Percentiles rank a stretch among this genome's conserved stretches.
These are phyloP conservation scores for Dittrichia graveolens DNA, from an alignment of 129 eudicot genomes.

Conservation along the genomic window DNA sequence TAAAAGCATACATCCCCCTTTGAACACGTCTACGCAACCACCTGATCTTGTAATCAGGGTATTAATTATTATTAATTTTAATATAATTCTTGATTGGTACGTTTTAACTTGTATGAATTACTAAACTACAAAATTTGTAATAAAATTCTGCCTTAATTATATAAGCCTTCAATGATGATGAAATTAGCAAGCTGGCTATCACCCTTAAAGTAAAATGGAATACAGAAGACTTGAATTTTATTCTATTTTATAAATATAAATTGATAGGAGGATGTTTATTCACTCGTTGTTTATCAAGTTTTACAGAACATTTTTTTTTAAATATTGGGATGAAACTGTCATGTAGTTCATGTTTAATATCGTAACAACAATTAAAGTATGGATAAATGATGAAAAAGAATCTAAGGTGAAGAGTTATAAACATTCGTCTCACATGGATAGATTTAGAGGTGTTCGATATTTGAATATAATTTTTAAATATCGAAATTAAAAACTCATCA, in stretches of 20 bases:
- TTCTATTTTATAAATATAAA: background rate
- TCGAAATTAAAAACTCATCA: no score
- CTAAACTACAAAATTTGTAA: constrained; percentile 24
- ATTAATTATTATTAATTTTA: constrained; percentile 22
- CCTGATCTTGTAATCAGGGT: constrained; percentile 18
- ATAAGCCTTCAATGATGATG: constrained; percentile 18
- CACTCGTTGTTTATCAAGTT: no score
- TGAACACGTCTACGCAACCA: constrained; percentile 20
- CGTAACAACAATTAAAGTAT: no score
- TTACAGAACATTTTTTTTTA: no score
- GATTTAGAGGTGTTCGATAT: no score
- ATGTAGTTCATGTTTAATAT: no score
- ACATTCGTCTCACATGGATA: no score
- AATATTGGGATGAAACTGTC: no score
- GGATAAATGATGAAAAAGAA: no score
- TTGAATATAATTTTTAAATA: no score
- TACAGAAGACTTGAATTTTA: background rate
- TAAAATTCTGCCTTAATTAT: constrained; percentile 21
- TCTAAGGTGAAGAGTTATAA: no score
- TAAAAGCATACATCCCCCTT: constrained; percentile 27
- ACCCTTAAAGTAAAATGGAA: background rate
- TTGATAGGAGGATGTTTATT: no score
- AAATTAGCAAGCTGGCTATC: constrained; percentile 37
- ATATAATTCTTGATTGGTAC: constrained; percentile 34
- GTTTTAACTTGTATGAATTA: constrained; percentile 22